Percentiles rank a stretch among this genome's conserved stretches.
These are phyloP conservation scores for Hypoxylon sp. DNA, from an alignment of 2,329 filamentous ascomycete genomes.

Conservation along the genomic window DNA sequence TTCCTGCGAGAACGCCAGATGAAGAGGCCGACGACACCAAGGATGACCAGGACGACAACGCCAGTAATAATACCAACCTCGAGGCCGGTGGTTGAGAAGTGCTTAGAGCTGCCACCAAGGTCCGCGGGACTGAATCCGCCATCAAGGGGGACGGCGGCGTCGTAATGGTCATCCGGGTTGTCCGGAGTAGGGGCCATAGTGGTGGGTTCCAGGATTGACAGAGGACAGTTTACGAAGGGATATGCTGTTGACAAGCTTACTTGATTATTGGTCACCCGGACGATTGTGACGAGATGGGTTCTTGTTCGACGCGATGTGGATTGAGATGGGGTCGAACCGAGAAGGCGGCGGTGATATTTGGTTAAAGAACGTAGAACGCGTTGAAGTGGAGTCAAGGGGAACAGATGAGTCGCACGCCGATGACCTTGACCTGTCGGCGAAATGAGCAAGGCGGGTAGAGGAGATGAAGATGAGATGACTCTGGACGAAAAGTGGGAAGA, in stretches of 20 bases:
- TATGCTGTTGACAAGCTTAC: slow-evolving; percentile 36
- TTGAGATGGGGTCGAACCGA: slow-evolving; percentile 14
- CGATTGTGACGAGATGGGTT: slow-evolving; percentile 22
- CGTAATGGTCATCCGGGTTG: slow-evolving; percentile 40
- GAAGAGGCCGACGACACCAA: slow-evolving; percentile 47
- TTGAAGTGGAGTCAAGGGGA: slow-evolving; percentile 4
- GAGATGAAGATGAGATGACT: background rate
- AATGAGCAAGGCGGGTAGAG: too few species aligned
- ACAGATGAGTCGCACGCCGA: slow-evolving; percentile 14
- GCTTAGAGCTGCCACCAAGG: slow-evolving; percentile 32
- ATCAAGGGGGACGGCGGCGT: slow-evolving; percentile 46
- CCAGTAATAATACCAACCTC: slow-evolving; percentile 51
- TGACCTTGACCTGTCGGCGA: background rate
- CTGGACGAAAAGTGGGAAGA: background rate
- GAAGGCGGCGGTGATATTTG: slow-evolving; percentile 8
- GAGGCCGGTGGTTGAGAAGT: slow-evolving; percentile 38
- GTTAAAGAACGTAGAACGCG: slow-evolving; percentile 12
- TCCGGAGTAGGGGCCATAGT: slow-evolving; percentile 35
- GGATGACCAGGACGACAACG: slow-evolving; percentile 42
- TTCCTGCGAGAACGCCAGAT: slow-evolving; percentile 48
- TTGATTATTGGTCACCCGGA: slow-evolving; percentile 35
- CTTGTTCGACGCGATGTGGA: slow-evolving; percentile 34
- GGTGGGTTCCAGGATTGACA: slow-evolving; percentile 2
- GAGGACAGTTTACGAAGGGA: background rate
- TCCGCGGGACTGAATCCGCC: slow-evolving; percentile 42